Evolutionary conservation across 495 filamentous ascomycete species (phyloP).

Genomic region (Xylaria cubensis): DNA sequence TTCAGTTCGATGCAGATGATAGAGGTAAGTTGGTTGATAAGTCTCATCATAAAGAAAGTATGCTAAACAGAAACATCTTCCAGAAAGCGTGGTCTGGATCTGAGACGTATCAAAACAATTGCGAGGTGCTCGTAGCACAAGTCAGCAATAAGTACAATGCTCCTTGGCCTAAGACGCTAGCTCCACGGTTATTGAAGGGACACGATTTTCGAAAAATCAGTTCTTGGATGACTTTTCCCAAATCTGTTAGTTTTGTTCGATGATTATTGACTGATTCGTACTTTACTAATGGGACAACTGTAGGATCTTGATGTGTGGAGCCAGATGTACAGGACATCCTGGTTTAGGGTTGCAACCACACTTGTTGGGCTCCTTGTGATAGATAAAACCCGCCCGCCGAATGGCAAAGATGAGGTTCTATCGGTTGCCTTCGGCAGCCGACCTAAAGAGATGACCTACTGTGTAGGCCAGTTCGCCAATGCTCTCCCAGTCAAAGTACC

Average conservation of each 20-base stretch:
- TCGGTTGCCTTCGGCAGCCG: neutral
- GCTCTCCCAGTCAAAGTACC: constrained; percentile 1
- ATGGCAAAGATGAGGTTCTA: neutral
- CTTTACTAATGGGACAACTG: neutral
- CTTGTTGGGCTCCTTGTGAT: constrained; percentile 6
- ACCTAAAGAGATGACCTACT: neutral
- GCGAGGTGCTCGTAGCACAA: neutral
- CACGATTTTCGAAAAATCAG: constrained; percentile 4
- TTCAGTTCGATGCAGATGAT: constrained; percentile 7
- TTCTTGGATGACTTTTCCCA: neutral
- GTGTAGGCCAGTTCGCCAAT: constrained; percentile 8
- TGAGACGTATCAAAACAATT: neutral
- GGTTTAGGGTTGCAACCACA: constrained; percentile 6
- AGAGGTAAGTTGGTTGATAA: neutral
- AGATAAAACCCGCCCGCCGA: neutral
- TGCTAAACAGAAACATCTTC: neutral
- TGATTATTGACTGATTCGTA: neutral
- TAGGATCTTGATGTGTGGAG: constrained; percentile 10
- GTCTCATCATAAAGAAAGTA: neutral
- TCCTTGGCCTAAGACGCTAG: neutral
- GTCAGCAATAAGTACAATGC: neutral
- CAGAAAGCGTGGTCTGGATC: constrained; percentile 6
- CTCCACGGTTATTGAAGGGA: neutral
- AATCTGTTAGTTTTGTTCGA: neutral
- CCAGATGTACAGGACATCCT: neutral